phyloP scores from a whole-genome alignment of 352 stramenopile species.

The Globisporangium alternatum region DNA sequence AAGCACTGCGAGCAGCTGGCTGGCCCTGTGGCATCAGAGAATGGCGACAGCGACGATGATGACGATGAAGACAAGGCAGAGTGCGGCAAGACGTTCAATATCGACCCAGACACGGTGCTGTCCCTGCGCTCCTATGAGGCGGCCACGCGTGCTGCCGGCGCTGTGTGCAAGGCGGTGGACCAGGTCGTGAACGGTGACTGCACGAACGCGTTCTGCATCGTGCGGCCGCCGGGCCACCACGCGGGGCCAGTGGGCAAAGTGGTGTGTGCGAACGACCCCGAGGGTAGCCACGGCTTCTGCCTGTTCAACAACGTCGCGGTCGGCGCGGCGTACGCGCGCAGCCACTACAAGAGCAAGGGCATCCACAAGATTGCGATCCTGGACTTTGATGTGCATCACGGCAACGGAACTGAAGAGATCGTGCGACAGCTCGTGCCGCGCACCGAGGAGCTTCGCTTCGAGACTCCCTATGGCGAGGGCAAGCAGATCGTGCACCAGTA shows the following conservation, averaged over 20 bases:
- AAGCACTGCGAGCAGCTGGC: constrained; percentile 40
- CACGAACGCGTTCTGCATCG: constrained; percentile 96
- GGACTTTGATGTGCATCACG: constrained; percentile 99
- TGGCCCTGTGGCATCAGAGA: not conserved
- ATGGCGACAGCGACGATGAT: constrained; percentile 13
- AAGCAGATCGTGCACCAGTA: constrained; percentile 86
- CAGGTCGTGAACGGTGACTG: constrained; percentile 83
- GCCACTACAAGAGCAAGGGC: constrained; percentile 88
- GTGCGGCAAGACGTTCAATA: constrained; percentile 33
- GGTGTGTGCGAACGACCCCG: constrained; percentile 89
- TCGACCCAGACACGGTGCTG: constrained; percentile 82
- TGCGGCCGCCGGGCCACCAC: constrained; percentile 97
- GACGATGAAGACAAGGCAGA: constrained; percentile 32
- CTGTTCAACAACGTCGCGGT: constrained; percentile 99
- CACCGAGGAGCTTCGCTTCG: constrained; percentile 71
- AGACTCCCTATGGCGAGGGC: constrained; percentile 90
- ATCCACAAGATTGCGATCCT: constrained; percentile 95
- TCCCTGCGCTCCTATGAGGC: constrained; percentile 76
- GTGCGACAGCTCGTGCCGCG: constrained; percentile 91
- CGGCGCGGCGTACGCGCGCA: constrained; percentile 93
- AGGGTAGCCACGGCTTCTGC: constrained; percentile 93
- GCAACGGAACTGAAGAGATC: constrained; percentile 97
- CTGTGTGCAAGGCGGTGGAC: constrained; percentile 84
- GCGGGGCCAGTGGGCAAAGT: constrained; percentile 94
- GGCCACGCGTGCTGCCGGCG: constrained; percentile 72